These are phyloP conservation scores for Cladorrhinum sp. DNA, from an alignment of 2,329 filamentous ascomycete species.

Conservation along the genomic window DNA sequence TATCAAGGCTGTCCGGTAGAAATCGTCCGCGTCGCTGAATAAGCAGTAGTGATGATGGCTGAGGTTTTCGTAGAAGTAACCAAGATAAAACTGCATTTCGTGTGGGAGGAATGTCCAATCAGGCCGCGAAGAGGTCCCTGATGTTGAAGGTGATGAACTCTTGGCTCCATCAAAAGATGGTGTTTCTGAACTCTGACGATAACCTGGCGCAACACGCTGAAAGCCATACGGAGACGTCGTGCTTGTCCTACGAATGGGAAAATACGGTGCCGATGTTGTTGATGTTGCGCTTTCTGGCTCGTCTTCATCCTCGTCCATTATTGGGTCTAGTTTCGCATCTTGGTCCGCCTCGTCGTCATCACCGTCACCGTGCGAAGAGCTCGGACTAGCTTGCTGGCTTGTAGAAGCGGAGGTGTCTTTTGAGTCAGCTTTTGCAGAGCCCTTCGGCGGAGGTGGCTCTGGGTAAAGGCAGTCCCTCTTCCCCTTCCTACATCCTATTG, in stretches of 20 bases:
- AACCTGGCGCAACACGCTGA: constrained; percentile 32
- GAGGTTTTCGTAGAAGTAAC: constrained; percentile 75
- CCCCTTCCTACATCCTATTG: constrained; percentile 81
- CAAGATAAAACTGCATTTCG: constrained; percentile 74
- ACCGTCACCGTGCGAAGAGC: constrained; percentile 54
- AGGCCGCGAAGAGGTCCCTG: constrained; percentile 41
- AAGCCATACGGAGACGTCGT: constrained; percentile 38
- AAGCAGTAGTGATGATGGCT: constrained; percentile 81
- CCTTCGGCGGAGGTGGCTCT: constrained; percentile 55
- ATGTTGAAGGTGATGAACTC: constrained; percentile 52
- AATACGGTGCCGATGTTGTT: constrained; percentile 25
- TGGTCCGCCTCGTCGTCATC: constrained; percentile 52
- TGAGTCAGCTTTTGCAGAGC: constrained; percentile 32
- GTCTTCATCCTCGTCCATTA: constrained; percentile 54
- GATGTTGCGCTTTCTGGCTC: constrained; percentile 31
- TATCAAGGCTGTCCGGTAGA: constrained; percentile 70
- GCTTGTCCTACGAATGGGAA: constrained; percentile 36
- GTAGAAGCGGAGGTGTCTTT: constrained; percentile 36
- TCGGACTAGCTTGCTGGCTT: constrained; percentile 47
- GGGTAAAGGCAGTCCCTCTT: constrained; percentile 89
- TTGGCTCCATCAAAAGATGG: constrained; percentile 51
- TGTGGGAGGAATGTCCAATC: constrained; percentile 60
- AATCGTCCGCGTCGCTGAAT: constrained; percentile 66
- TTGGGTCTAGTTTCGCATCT: constrained; percentile 47
- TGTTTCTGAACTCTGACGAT: constrained; percentile 51